phyloP scores from a whole-genome alignment of 2,329 filamentous ascomycete species.

The Diaporthe citrichinensis region DNA sequence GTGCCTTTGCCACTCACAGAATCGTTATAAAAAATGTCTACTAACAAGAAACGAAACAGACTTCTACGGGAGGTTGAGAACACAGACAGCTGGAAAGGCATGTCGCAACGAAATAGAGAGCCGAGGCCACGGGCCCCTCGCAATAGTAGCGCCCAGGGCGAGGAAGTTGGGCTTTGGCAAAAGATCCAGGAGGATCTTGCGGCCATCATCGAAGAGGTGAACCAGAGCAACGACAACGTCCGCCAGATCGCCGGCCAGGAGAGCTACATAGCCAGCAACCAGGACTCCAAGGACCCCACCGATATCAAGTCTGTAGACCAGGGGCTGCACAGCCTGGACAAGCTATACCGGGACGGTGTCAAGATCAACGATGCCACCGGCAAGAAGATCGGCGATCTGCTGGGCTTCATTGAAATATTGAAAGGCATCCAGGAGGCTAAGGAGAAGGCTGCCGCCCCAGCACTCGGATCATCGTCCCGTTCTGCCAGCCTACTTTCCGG shows the following conservation, averaged over 20 bases:
- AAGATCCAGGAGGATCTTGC: constrained; percentile 56
- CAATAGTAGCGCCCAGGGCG: constrained; percentile 58
- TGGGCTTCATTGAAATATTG: constrained; percentile 56
- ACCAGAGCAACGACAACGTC: constrained; percentile 57
- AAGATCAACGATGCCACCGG: constrained; percentile 50
- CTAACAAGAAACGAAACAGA: not conserved
- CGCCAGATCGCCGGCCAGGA: constrained; percentile 57
- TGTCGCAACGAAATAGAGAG: constrained; percentile 35
- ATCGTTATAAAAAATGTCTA: not conserved
- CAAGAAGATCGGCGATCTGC: constrained; percentile 50
- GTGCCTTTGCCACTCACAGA: not conserved
- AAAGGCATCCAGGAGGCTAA: constrained; percentile 57
- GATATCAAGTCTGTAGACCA: constrained; percentile 46
- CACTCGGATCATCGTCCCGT: constrained; percentile 42
- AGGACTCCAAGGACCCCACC: constrained; percentile 51
- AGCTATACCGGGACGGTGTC: constrained; percentile 51
- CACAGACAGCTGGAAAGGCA: constrained; percentile 39
- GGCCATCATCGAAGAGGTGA: constrained; percentile 53
- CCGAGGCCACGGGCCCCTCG: constrained; percentile 44
- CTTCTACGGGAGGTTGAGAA: constrained; percentile 36
- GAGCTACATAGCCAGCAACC: constrained; percentile 54
- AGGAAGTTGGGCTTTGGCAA: constrained; percentile 59
- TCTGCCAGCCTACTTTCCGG: constrained; percentile 44
- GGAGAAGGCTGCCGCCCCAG: constrained; percentile 52
- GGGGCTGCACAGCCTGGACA: constrained; percentile 46